Conservation (phyloP, 2,329 filamentous ascomycete genomes). For the Alternaria burnsii region DNA sequence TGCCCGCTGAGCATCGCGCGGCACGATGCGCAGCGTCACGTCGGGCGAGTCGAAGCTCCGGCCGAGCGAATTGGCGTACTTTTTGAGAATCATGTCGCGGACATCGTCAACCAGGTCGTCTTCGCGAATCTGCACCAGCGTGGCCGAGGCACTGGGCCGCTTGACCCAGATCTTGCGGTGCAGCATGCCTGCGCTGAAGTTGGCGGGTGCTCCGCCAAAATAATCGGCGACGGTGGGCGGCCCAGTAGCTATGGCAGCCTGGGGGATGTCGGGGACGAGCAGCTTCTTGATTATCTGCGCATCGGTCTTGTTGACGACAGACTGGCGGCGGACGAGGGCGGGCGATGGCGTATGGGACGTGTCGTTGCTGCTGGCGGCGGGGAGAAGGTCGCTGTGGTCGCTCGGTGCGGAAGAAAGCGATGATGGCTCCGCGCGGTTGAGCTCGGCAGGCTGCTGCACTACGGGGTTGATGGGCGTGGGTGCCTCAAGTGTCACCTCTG, state of each 20-base stretch:
- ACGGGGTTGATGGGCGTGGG: constrained; percentile 43
- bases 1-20: constrained; percentile 66
- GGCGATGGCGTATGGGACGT: constrained; percentile 49
- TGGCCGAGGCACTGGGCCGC: constrained; percentile 83
- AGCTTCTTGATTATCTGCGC: constrained; percentile 61
- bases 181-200: constrained; percentile 48
- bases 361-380: constrained; percentile 10
- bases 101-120: constrained; percentile 95
- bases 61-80: constrained; percentile 93
- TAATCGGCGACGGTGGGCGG: constrained; percentile 50
- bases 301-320: constrained; percentile 52
- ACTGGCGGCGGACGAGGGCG: constrained; percentile 54
- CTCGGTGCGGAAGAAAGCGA: constrained; percentile 20
- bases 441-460: constrained; percentile 27
- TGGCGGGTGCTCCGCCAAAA: constrained; percentile 44
- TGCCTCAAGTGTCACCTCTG: constrained; percentile 43
- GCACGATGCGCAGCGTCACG: constrained; percentile 77
- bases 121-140: constrained; percentile 82
- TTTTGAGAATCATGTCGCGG: constrained; percentile 87
- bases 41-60: constrained; percentile 91
- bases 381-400: constrained; percentile 18
- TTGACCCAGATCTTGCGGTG: constrained; percentile 94
- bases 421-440: constrained; percentile 18
- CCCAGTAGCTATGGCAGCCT: constrained; percentile 33
- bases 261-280: constrained; percentile 55